Evolutionary conservation across 768 basidiomycete genomes (phyloP).

Genomic region (Dioszegia hungarica): DNA sequence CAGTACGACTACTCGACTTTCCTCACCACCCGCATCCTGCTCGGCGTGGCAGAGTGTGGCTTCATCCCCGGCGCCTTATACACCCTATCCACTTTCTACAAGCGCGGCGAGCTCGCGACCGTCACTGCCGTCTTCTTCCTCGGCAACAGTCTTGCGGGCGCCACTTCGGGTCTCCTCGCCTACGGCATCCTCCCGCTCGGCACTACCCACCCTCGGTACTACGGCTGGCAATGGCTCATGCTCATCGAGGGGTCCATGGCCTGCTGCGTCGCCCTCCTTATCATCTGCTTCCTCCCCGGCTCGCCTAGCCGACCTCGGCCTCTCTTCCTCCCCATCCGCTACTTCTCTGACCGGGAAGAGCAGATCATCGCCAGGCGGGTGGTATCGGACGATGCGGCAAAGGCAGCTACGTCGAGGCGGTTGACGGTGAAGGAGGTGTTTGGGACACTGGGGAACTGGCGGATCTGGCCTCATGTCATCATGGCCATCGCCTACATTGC

Average conservation of each 20-base stretch:
- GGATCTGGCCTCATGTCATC: slow-evolving; percentile 25
- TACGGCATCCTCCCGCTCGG: slow-evolving; percentile 36
- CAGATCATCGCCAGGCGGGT: slow-evolving; percentile 34
- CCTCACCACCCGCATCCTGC: slow-evolving; percentile 34
- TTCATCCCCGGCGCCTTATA: slow-evolving; percentile 35
- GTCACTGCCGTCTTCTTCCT: slow-evolving; percentile 39
- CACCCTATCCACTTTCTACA: slow-evolving; percentile 35
- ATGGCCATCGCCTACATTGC: slow-evolving; percentile 20
- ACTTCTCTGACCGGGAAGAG: slow-evolving; percentile 27
- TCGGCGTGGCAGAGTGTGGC: slow-evolving; percentile 37
- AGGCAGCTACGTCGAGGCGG: slow-evolving; percentile 11
- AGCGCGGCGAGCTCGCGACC: slow-evolving; percentile 32
- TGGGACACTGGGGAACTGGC: slow-evolving; percentile 19
- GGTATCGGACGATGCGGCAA: slow-evolving; percentile 32
- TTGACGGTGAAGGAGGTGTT: slow-evolving; percentile 21
- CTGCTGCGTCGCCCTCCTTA: slow-evolving; percentile 26
- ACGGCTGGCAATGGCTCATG: slow-evolving; percentile 35
- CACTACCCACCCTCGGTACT: slow-evolving; percentile 6
- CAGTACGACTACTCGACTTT: slow-evolving; percentile 33
- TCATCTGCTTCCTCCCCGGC: slow-evolving; percentile 34
- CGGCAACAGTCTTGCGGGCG: slow-evolving; percentile 27
- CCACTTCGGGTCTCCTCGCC: slow-evolving; percentile 33
- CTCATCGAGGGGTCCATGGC: slow-evolving; percentile 36
- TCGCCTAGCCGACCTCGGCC: slow-evolving; percentile 21
- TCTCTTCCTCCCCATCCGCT: slow-evolving; percentile 29